Evolutionary conservation across 2,329 filamentous ascomycete genomes (phyloP).

Genomic region (Penicillium sp.): DNA sequence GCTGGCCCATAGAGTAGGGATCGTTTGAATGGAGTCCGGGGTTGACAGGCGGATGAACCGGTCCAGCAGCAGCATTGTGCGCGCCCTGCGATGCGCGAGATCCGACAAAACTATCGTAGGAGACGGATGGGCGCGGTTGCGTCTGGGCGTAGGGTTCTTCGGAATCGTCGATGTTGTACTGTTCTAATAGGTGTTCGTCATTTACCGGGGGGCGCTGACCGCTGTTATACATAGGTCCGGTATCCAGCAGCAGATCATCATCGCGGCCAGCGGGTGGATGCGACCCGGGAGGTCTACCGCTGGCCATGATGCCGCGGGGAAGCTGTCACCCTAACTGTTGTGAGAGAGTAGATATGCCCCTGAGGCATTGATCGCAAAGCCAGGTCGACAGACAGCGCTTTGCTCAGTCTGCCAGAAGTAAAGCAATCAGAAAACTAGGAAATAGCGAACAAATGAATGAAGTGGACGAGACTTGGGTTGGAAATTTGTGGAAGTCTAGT

Average conservation of each 20-base stretch:
- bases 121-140: conserved; percentile 75
- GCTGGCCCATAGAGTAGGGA: conserved; percentile 38
- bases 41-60: conserved; percentile 28
- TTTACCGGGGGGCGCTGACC: conserved; percentile 76
- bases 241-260: conserved; percentile 45
- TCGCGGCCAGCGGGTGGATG: conserved; percentile 46
- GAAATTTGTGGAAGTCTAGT: conserved; percentile 5
- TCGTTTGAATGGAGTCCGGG: conserved; percentile 38
- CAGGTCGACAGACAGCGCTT: conserved; percentile 9
- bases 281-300: conserved; percentile 56
- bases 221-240: conserved; percentile 60
- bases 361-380: conserved; percentile 40
- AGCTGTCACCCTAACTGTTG: conserved; percentile 37
- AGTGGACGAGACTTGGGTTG: neutral
- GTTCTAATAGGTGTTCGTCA: conserved; percentile 76
- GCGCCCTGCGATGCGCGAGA: conserved; percentile 53
- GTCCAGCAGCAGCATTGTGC: conserved; percentile 41
- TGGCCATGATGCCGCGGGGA: conserved; percentile 44
- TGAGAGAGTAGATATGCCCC: conserved; percentile 27
- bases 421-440: conserved; percentile 8
- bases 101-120: conserved; percentile 93
- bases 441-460: neutral
- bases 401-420: conserved; percentile 6
- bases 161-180: conserved; percentile 68
- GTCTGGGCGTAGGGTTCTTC: conserved; percentile 53